Evolutionary conservation across 208 protist species (phyloP), one percentile per base, ranked within the genome.

Genomic region (Trypanosoma lewisi): DNA sequence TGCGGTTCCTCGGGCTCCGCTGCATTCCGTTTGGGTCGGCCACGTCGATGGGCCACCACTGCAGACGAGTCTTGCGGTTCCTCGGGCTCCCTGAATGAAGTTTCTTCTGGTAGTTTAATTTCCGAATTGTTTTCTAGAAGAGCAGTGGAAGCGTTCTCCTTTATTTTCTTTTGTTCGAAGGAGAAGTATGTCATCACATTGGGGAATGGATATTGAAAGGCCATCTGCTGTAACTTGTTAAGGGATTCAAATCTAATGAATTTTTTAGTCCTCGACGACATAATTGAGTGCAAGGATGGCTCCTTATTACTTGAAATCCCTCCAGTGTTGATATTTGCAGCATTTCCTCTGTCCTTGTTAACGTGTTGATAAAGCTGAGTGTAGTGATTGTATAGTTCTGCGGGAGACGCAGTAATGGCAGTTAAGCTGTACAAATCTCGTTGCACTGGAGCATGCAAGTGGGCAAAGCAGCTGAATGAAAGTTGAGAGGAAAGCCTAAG

Each of bases 391-490:
- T 71, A 71, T 41, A 71, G 50, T 2, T 64, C 23, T 21, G 41
- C 66, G 4, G 66, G 57, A 14, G 66, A 64, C n/a, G 37, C 12
- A 31, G 33, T 58, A 16, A 31, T 2, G 2, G 34, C 53, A 2
- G 11, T n/a, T 19, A 53, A n/a, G 5, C 53, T 2, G 34, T 62
- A 60, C n/a, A 65, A 12, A 19, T 51, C 30, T 33, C 44, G 51
- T 30, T 62, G 27, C 23, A 59, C 12, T 23, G 59, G 67, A 28
- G 59, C 67, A 47, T 75, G 69, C 9, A 60, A 19, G 41, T 75
- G 61, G 25, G 31, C 60, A 50, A 75, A 75, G 27, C 51, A 75
- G 19, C 31, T 59, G 33, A 63, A 75, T 16, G 69, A 69, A 23
- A 75, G 34, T 47, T 54, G 37, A 7, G 60, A 54, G 21, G 31